These are phyloP conservation scores for Priceomyces medius DNA, from an alignment of 805 yeast species.

Conservation along the genomic window DNA sequence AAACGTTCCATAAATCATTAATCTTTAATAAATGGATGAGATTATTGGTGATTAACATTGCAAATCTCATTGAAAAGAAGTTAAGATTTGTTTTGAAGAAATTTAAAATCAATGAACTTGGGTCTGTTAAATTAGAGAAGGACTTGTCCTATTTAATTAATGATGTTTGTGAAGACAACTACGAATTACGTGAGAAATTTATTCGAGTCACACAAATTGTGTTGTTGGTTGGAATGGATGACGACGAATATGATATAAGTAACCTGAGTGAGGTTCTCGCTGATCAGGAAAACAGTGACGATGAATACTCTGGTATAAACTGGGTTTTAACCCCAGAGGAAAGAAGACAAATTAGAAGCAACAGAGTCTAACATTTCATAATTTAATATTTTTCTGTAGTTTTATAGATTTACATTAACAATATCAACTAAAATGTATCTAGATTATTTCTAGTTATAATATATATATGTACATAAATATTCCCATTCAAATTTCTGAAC, in stretches of 20 bases:
- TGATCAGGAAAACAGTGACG: constrained; percentile 39
- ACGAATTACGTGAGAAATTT: constrained; percentile 74
- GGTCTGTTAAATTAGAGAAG: constrained; percentile 78
- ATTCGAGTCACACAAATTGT: constrained; percentile 81
- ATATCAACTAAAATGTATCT: background rate
- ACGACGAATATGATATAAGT: constrained; percentile 47
- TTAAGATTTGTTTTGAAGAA: constrained; percentile 64
- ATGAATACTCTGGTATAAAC: constrained; percentile 36
- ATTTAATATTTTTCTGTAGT: background rate
- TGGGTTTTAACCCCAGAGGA: constrained; percentile 85
- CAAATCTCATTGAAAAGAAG: constrained; percentile 60
- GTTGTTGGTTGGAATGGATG: constrained; percentile 78
- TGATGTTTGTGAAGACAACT: constrained; percentile 69
- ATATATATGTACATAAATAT: no score
- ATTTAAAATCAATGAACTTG: constrained; percentile 67
- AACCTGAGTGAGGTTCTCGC: constrained; percentile 32
- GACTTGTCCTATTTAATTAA: constrained; percentile 74
- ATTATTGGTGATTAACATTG: constrained; percentile 52
- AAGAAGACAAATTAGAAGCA: constrained; percentile 57
- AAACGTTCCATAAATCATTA: constrained; percentile 49
- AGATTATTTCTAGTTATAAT: no score
- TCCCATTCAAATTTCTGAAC: no score
- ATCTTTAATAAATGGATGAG: constrained; percentile 51
- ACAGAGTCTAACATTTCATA: constrained; percentile 43
- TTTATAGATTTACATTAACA: background rate